Base-by-base conservation (phyloP, 2,329 filamentous ascomycete genomes). In the Orbilia quercus region DNA sequence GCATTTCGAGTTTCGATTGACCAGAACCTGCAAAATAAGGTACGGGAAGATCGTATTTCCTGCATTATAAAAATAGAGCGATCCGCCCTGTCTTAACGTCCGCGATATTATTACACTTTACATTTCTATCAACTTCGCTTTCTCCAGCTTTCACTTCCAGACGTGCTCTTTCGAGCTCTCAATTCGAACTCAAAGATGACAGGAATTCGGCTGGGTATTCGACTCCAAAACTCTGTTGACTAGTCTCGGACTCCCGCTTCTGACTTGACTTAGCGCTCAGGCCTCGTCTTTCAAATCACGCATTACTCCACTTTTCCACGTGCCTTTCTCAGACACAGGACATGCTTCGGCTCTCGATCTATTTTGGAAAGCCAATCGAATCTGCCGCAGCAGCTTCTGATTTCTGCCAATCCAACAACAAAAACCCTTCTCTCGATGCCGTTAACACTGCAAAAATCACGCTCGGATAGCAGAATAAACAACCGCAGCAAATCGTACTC, bases 221-320 rank as follows among this genome's bases (percentile, higher is more conserved):
- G n/a, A 4, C 14, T 20, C 42, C 22, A 45, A 31, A 18, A 2
- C 18, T 51, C 16, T 12, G 12, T 40, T 40, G 5, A 20, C 25
- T 53, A 23, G 34, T 31, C 58, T 45, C 7, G 51, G n/a, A n/a
- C n/a, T 47, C 48, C 59, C 48, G 48, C 59, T 55, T 36, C 44
- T 31, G 9, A 31, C 42, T 14, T 14, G 7, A 22, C n/a, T 45
- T 44, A 23, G 53, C 31, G 63, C 63, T 67, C 63, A 67, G 63
- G 47, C 63, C 63, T 45, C 63, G 58, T 40, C 47, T 53, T 69
- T 45, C 64, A 69, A 69, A 60, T 62, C 47, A 59, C 55, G 28
- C 40, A 60, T 47, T 22, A 12, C 28, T 60, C 42, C 40, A 42
- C 64, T 31, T 44, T 34, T 11, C 20, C 53, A 66, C 51, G 11